Conservation (phyloP, 2,329 filamentous ascomycete genomes). For the Remersonia thermophila region DNA sequence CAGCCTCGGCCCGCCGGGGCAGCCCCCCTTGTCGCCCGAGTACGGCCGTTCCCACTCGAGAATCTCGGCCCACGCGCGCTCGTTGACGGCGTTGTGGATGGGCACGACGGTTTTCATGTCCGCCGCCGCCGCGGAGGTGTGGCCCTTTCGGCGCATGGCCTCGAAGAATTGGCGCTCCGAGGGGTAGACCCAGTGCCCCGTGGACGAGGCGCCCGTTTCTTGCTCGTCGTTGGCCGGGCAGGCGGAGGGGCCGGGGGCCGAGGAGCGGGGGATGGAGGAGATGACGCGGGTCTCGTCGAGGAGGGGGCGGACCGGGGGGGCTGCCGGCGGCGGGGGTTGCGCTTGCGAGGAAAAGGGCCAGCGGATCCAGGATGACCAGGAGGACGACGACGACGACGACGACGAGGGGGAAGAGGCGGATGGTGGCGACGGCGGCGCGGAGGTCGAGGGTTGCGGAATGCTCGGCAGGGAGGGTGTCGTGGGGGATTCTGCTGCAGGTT, state of each 20-base stretch:
- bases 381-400: slow-evolving; percentile 5
- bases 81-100: slow-evolving; percentile 97
- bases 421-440: not conserved
- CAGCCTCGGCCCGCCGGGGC: slow-evolving; percentile 61
- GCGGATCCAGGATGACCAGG: slow-evolving; percentile 17
- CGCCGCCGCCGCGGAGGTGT: slow-evolving; percentile 52
- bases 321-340: slow-evolving; percentile 10
- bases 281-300: slow-evolving; percentile 51
- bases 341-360: slow-evolving; percentile 11
- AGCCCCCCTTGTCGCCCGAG: slow-evolving; percentile 21
- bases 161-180: slow-evolving; percentile 97
- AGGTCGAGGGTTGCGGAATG: not conserved
- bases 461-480: slow-evolving; percentile 7
- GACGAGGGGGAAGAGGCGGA: not conserved
- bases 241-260: slow-evolving; percentile 22
- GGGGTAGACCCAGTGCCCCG: slow-evolving; percentile 94
- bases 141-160: slow-evolving; percentile 84
- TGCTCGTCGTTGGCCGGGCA: slow-evolving; percentile 55
- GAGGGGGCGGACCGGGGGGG: slow-evolving; percentile 3
- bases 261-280: slow-evolving; percentile 64
- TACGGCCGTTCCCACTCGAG: slow-evolving; percentile 73
- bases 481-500: slow-evolving; percentile 19
- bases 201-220: slow-evolving; percentile 55
- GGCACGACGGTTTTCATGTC: slow-evolving; percentile 91
- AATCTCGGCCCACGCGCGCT: slow-evolving; percentile 89